phyloP scores from a whole-genome alignment of 257 asterid genomes.

The Solanum sparsipilum region DNA sequence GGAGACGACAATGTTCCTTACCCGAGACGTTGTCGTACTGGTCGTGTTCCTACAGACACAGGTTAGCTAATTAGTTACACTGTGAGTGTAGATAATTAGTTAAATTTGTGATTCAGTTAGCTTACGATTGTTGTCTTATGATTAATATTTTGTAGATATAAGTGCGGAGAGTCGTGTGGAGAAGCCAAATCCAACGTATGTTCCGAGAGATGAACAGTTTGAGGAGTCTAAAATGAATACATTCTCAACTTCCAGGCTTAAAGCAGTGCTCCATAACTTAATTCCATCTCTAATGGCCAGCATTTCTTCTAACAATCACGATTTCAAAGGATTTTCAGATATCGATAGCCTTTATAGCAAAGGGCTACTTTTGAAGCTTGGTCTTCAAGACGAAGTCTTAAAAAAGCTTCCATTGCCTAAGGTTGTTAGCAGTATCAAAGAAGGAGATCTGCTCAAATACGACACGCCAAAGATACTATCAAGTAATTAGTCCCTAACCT shows the following conservation, averaged over 20 bases:
- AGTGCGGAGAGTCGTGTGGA: slow-evolving; percentile 79
- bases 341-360: slow-evolving; percentile 79
- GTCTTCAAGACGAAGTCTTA: slow-evolving; percentile 60
- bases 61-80: slow-evolving; percentile 35
- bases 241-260: slow-evolving; percentile 80
- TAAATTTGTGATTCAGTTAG: neutral
- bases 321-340: slow-evolving; percentile 77
- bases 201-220: slow-evolving; percentile 92
- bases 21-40: slow-evolving; percentile 92
- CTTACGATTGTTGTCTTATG: neutral
- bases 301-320: slow-evolving; percentile 66
- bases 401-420: slow-evolving; percentile 70
- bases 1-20: slow-evolving; percentile 51
- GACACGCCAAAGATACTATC: slow-evolving; percentile 73
- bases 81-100: neutral
- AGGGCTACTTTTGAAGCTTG: slow-evolving; percentile 81
- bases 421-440: slow-evolving; percentile 58
- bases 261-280: slow-evolving; percentile 75
- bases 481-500: slow-evolving; percentile 24
- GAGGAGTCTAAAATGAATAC: slow-evolving; percentile 86
- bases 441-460: slow-evolving; percentile 73
- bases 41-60: slow-evolving; percentile 62
- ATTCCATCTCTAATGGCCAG: slow-evolving; percentile 70
- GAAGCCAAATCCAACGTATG: slow-evolving; percentile 88
- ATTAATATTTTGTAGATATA: slow-evolving; percentile 29